Evolutionary conservation across 1,139 yeast genomes (phyloP).

Genomic region (Blastobotrys aristatus): DNA sequence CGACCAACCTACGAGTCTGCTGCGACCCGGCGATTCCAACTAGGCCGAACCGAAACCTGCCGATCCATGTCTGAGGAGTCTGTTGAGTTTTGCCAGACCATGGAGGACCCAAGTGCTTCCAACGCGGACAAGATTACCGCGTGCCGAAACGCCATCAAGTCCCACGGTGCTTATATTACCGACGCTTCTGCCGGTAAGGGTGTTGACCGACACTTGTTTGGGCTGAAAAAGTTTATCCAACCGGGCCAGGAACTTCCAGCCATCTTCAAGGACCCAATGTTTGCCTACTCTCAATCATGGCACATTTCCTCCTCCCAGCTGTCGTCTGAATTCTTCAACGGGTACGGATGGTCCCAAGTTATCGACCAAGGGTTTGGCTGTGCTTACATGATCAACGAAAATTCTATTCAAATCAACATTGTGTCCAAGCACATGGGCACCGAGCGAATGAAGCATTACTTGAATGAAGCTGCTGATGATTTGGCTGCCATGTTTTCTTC

Average conservation of each 20-base stretch:
- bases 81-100: conserved; percentile 65
- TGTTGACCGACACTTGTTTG: conserved; percentile 91
- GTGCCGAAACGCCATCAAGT: conserved; percentile 66
- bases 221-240: conserved; percentile 68
- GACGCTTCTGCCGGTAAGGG: conserved; percentile 85
- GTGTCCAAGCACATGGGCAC: conserved; percentile 71
- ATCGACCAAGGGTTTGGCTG: conserved; percentile 90
- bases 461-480: conserved; percentile 78
- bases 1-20: conserved; percentile 97
- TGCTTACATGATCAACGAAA: conserved; percentile 87
- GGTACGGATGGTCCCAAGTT: conserved; percentile 97
- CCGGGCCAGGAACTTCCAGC: conserved; percentile 62
- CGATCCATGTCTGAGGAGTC: conserved; percentile 80
- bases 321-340: conserved; percentile 81
- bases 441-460: conserved; percentile 61
- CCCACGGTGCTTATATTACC: conserved; percentile 70
- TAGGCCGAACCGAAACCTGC: conserved; percentile 96
- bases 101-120: conserved; percentile 58
- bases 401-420: conserved; percentile 82
- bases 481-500: conserved; percentile 56
- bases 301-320: conserved; percentile 84
- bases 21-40: conserved; percentile 81
- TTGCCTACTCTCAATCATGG: conserved; percentile 76
- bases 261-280: conserved; percentile 72
- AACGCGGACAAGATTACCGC: conserved; percentile 58